Evolutionary conservation across 2,329 filamentous ascomycete species (phyloP), one percentile per base, ranked within the genome.

Genomic region (Penicillium occitanis): DNA sequence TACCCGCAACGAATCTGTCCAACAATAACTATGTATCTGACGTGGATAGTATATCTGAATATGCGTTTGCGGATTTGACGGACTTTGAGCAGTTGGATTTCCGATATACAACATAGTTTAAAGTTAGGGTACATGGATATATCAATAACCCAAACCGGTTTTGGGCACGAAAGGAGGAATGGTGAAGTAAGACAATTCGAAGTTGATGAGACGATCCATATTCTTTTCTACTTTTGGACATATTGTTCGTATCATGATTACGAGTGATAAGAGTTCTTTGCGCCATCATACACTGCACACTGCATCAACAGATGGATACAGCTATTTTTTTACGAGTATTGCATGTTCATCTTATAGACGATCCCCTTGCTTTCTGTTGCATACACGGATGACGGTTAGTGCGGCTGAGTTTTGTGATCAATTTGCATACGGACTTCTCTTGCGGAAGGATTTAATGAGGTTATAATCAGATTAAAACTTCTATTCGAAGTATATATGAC

Each of bases 81-180:
- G 71, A 73, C 59, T 73, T 72, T 48, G 63, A 73, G 60, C 72
- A 72, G 37, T 68, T 51, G 48, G 64, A 64, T 22, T 74, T 73
- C 57, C 68, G 58, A 48, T 74, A 74, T 67, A 71, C 68, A 13
- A 72, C 72, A n/a, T 74, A 63, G 66, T 6, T 44, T 14, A n/a
- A 35, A 33, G 22, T 19, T 14, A 13, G 5, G 8, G 5, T 17
- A 17, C 33, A 13, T 19, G 19, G 19, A 19, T 13, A n/a, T 37
- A 33, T 48, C 25, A 53, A 25, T 22, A 53, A 5, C 46, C 28
- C 22, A 11, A 14, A 19, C 17, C 17, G 17, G 25, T 53, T n/a
- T 33, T 55, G 14, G 14, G 17, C 53, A 25, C 11, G n/a, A 25
- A 57, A 22, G 10, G 30, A 57, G 4, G n/a, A 10, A 40, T 40